Base-by-base conservation (phyloP, 2,329 filamentous ascomycete genomes). In the Metarhizium rileyi region DNA sequence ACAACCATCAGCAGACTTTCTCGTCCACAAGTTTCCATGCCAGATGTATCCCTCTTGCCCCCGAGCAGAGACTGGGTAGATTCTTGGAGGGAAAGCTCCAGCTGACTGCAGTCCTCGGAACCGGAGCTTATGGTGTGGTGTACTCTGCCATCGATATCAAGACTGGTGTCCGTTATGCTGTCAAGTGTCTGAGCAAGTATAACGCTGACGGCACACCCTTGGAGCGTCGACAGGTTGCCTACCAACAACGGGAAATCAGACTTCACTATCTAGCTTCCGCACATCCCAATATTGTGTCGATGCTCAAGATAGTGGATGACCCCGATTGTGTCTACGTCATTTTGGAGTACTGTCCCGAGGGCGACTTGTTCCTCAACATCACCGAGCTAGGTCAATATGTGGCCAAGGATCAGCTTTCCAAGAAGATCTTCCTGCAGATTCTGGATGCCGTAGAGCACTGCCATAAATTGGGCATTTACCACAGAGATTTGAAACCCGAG, bases 401-500 rank as follows among this genome's bases (percentile, higher is more conserved):
- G 61, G 87, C 88, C 70, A 90, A 95, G 73, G 91, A 97, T 73
- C 78, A 81, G 61, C 78, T 95, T 65, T 87, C 86, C 75, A 89
- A 85, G 73, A 81, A 81, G 57, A 85, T 90, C 50, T 97, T 97
- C 68, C 81, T 97, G 55, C 93, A 98, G 70, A 88, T 98, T 62
- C 71, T 98, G 77, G 87, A 96, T 76, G 93, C 93, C 68, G 91
- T 97, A 56, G 86, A 93, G 65, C 88, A 90, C 71, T 97, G 93
- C 78, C 93, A 98, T 70, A 82, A 81, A 58, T 73, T 90, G 62
- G 90, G 90, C 62, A 95, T 98, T 65, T 98, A 95, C 76, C 93
- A 98, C 70, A 80, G 93, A 70, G 93, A 98, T 68, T 76, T 98
- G 55, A 98, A 98, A 77, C 93, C 93, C 52, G 93, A 98, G 75